These are phyloP conservation scores for Lasiodiplodia sp. DNA, from an alignment of 2,329 filamentous ascomycete genomes.

Conservation along the genomic window DNA sequence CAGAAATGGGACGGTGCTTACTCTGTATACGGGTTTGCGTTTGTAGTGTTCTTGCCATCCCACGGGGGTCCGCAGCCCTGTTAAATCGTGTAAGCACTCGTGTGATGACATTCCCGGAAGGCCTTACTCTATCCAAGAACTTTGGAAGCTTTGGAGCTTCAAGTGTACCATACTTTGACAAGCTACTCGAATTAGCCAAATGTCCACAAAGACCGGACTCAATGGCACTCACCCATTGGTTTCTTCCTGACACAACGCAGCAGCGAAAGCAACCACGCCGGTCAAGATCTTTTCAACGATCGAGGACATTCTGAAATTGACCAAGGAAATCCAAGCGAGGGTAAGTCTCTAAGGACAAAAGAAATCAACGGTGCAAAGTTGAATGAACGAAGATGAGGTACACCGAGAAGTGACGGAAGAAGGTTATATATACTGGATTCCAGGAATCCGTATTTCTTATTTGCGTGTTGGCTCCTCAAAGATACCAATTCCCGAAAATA, in stretches of 20 bases:
- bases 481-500: not conserved
- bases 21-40: conserved; percentile 21
- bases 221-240: not conserved
- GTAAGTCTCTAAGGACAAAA: not conserved
- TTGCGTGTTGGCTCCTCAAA: not conserved
- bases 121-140: not conserved
- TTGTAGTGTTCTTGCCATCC: not conserved
- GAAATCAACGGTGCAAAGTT: not conserved
- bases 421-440: not conserved
- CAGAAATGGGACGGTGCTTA: not conserved
- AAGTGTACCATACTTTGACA: not conserved
- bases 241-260: not conserved
- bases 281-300: conserved; percentile 4
- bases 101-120: not conserved
- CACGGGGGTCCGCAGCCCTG: conserved; percentile 2
- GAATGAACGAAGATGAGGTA: not conserved
- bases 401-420: not conserved
- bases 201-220: not conserved
- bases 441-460: not conserved
- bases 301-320: not conserved
- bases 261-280: not conserved
- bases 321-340: not conserved
- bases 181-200: not conserved
- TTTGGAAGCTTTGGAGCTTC: not conserved
- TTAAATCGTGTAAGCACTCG: not conserved